Percentiles rank a stretch among this genome's conserved stretches.
Conservation (phyloP, 2,329 filamentous ascomycete species). For the Zasmidium cellare region DNA sequence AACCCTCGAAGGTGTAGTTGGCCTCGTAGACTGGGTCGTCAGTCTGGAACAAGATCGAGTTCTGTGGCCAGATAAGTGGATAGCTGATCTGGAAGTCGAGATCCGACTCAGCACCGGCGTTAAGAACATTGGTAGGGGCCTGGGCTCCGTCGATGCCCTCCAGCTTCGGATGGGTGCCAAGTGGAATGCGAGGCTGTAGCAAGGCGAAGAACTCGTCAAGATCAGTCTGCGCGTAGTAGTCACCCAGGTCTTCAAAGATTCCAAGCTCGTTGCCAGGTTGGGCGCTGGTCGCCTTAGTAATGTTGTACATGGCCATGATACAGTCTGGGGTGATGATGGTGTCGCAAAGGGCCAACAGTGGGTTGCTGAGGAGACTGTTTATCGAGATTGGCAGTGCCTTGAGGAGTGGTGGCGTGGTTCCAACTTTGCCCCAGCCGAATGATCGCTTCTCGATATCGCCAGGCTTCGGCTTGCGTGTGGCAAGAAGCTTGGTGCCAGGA, state of each 20-base stretch:
- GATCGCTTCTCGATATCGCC: constrained; percentile 21
- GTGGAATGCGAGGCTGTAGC: constrained; percentile 28
- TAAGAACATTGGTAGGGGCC: constrained; percentile 41
- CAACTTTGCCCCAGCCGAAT: constrained; percentile 15
- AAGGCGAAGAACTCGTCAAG: constrained; percentile 48
- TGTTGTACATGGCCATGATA: constrained; percentile 45
- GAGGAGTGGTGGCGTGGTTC: constrained; percentile 17
- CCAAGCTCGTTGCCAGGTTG: constrained; percentile 46
- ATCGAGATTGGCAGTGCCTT: constrained; percentile 12
- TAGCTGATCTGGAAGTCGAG: constrained; percentile 54
- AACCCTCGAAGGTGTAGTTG: constrained; percentile 36
- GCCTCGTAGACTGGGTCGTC: constrained; percentile 39
- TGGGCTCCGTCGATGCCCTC: constrained; percentile 25
- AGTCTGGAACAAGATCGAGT: constrained; percentile 49
- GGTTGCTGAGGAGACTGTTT: constrained; percentile 8
- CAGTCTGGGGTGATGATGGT: constrained; percentile 43
- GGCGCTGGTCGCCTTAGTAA: constrained; percentile 40
- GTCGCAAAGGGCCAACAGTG: constrained; percentile 19
- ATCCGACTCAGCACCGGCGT: constrained; percentile 48
- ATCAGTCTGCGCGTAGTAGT: constrained; percentile 48
- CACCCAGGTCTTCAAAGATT: constrained; percentile 44
- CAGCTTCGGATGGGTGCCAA: constrained; percentile 28
- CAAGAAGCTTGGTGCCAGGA: constrained; percentile 51
- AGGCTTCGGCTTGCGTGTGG: not conserved
- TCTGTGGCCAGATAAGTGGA: constrained; percentile 55